These are phyloP conservation scores for Hymenoscyphus fructigenus DNA, from an alignment of 2,329 filamentous ascomycete genomes.

Conservation along the genomic window DNA sequence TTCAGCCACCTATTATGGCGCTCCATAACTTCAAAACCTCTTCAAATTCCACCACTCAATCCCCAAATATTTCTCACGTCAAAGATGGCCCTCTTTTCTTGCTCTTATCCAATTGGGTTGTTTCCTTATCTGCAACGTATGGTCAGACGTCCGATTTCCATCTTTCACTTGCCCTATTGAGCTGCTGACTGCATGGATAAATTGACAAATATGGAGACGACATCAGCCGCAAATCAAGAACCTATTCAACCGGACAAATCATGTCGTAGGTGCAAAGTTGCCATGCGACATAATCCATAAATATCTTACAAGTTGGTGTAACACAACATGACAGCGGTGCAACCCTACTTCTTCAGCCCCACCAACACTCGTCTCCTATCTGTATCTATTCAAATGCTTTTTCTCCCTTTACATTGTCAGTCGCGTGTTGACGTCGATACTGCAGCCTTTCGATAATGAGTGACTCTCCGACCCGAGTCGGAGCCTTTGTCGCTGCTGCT, in stretches of 20 bases:
- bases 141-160: not conserved
- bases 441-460: not conserved
- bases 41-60: not conserved
- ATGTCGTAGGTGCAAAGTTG: not conserved
- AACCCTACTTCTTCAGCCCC: not conserved
- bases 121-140: not conserved
- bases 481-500: not conserved
- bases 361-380: not conserved
- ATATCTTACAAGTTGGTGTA: not conserved
- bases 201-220: not conserved
- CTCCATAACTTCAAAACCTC: not conserved
- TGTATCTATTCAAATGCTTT: not conserved
- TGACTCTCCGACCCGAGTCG: constrained; percentile 1
- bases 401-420: not conserved
- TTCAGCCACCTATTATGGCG: not conserved
- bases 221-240: constrained; percentile 1
- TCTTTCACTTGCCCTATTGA: not conserved
- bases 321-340: not conserved
- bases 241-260: constrained; percentile 1
- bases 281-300: constrained; percentile 1
- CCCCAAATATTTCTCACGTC: not conserved
- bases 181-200: not conserved
- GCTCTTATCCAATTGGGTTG: not conserved
- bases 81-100: not conserved
- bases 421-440: not conserved